Base-by-base conservation (phyloP, 164 flowering plant species). In the Annona cherimola region DNA sequence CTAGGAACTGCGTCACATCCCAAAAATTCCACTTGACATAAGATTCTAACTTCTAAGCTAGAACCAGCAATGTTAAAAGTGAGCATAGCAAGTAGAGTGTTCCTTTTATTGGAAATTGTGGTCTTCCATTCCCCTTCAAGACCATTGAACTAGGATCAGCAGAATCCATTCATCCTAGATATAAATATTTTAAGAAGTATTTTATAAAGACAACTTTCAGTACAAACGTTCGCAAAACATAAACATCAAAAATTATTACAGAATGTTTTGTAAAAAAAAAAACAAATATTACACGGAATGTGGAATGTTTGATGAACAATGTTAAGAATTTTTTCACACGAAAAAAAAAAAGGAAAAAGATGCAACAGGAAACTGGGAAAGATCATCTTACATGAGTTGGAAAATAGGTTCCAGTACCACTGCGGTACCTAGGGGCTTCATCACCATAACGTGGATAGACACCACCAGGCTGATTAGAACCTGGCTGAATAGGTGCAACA, bases 361-460 rank as follows among this genome's bases (percentile, higher is more conserved):
- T 2, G 57, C 18, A 50, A 11, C 2, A 1, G 11, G 9, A 9
- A 50, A 50, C 57, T 11, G 67, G 42, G 66, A 70, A 26, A 61
- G 39, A 61, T 44, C 43, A 72, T 75, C 95, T 87, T 88, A 93
- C 99, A 76, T 90, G 96, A 87, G 88, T 93, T 62, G 99, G 99
- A 80, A 96, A 78, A 73, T 93, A 96, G 39, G 99, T 93, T 75
- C 99, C 99, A 16, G 98, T 96, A 66, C 99, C 99, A 79, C 89
- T 85, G 45, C 97, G 99, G 82, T 89, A 86, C 84, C 94, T 90
- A 63, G 98, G 94, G 66, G 84, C 74, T 71, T 90, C 98, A 73
- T 96, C 97, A 62, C 77, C 85, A 81, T 85, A 89, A 35, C 68
- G 86, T 69, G 83, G 96, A 81, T 85, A 89, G 65, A 82, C 84